Evolutionary conservation across 192 early-diverging fungal genomes (phyloP).

Genomic region (Umbelopsis ramanniana): DNA sequence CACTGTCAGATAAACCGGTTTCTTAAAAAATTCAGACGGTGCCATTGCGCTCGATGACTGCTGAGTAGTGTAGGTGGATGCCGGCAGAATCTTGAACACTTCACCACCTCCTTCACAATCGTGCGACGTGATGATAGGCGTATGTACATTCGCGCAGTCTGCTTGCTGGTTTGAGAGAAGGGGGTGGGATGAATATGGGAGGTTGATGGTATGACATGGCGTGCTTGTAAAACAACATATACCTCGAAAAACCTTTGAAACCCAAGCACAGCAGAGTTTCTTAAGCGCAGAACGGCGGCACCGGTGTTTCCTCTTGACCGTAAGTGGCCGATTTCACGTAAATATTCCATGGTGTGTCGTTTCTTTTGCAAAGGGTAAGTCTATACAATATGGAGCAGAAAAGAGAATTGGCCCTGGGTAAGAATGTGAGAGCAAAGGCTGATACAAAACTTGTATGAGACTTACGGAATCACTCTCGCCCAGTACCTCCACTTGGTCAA

Average conservation of each 20-base stretch:
- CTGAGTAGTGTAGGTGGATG: neutral
- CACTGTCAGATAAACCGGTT: conserved; percentile 79
- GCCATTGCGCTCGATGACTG: conserved; percentile 34
- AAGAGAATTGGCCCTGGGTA: neutral
- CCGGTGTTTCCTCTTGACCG: conserved; percentile 78
- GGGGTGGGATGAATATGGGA: neutral
- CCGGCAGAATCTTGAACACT: conserved; percentile 66
- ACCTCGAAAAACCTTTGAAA: conserved; percentile 80
- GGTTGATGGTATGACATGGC: neutral
- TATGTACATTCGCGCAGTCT: conserved; percentile 78
- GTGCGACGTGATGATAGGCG: conserved; percentile 80
- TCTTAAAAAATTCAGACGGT: conserved; percentile 65
- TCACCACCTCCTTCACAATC: conserved; percentile 94
- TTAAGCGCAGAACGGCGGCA: conserved; percentile 70
- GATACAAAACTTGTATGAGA: neutral
- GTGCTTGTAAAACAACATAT: neutral
- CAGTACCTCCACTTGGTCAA: conserved; percentile 52
- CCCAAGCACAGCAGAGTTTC: conserved; percentile 66
- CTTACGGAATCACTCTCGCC: conserved; percentile 61
- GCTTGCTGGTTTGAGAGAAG: conserved; percentile 49
- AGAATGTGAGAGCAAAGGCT: neutral
- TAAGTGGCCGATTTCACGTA: conserved; percentile 78
- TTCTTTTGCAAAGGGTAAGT: conserved; percentile 90
- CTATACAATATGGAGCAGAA: conserved; percentile 30
- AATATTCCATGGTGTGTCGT: conserved; percentile 72